A percentile compares a stretch with the other conserved stretches of the same genome.
These are phyloP conservation scores for Saccharomycopsis sp. DNA, from an alignment of 805 yeast species.

Conservation along the genomic window DNA sequence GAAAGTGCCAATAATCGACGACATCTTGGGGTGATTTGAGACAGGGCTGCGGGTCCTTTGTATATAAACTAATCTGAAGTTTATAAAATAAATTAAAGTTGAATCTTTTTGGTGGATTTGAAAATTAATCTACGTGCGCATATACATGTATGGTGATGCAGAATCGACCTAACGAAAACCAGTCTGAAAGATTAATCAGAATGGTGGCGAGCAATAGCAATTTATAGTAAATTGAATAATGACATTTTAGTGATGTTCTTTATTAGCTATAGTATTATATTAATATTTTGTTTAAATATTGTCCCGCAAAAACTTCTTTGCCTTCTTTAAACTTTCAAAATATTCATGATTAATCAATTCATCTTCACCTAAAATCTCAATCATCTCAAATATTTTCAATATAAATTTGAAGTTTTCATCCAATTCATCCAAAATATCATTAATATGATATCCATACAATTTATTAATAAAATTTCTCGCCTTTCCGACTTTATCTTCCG, in stretches of 20 bases:
- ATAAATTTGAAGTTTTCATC: conserved; percentile 7
- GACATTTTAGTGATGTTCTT: too few relatives aligned
- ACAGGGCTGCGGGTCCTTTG: not conserved
- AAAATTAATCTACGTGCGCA: too few relatives aligned
- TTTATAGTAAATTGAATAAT: too few relatives aligned
- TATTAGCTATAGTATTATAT: too few relatives aligned
- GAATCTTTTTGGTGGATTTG: too few relatives aligned
- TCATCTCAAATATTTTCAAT: conserved; percentile 1
- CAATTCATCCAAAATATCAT: conserved; percentile 2
- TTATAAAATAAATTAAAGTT: too few relatives aligned
- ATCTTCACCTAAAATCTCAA: not conserved
- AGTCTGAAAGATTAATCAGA: too few relatives aligned
- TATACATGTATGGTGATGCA: too few relatives aligned
- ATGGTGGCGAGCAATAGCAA: too few relatives aligned
- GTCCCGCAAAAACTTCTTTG: conserved; percentile 12
- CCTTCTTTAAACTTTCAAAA: conserved; percentile 12
- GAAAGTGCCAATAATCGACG: not conserved
- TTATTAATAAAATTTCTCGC: conserved; percentile 16
- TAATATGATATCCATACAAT: conserved; percentile 2
- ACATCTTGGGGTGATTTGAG: not conserved
- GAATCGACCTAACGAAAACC: too few relatives aligned
- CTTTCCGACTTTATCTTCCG: conserved; percentile 17
- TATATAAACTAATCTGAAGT: too few relatives aligned
- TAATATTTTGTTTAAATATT: not conserved
- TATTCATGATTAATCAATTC: conserved; percentile 6